phyloP scores from a whole-genome alignment of 1,284 basidiomycete genomes.

The Malassezia furfur region DNA sequence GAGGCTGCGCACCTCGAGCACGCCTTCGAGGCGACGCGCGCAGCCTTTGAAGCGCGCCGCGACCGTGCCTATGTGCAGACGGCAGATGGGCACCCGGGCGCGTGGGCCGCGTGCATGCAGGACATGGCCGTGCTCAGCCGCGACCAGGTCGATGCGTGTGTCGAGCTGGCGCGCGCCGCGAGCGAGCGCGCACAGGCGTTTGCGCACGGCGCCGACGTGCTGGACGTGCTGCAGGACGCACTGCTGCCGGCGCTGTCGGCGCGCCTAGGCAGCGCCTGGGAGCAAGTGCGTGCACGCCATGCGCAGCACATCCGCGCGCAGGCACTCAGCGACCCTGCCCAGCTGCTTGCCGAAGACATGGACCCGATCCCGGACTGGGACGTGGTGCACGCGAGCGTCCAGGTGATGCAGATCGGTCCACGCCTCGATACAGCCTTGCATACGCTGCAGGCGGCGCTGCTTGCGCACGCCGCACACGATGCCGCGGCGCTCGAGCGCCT shows the following conservation, averaged over 20 bases:
- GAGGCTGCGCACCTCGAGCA: not conserved
- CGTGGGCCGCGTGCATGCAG: conserved; percentile 6
- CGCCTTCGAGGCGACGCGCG: not conserved
- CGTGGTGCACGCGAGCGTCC: conserved; percentile 9
- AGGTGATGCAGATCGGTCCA: not conserved
- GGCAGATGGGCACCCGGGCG: not conserved
- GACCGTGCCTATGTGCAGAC: conserved; percentile 11
- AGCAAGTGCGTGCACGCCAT: conserved; percentile 6
- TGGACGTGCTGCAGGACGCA: not conserved
- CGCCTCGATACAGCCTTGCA: not conserved
- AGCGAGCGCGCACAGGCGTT: conserved; percentile 1
- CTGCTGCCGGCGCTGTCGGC: not conserved
- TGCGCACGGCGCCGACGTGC: not conserved
- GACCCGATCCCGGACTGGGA: conserved; percentile 16
- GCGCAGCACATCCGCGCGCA: not conserved
- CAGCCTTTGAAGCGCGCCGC: conserved; percentile 2
- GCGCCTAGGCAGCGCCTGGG: conserved; percentile 3
- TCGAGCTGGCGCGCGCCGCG: not conserved
- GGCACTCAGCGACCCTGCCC: not conserved
- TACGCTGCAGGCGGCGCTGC: not conserved
- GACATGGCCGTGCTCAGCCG: not conserved
- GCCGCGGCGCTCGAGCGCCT: not conserved
- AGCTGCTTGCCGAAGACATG: not conserved
- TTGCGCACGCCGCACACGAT: not conserved
- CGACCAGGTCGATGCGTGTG: not conserved